These are phyloP conservation scores for Mucor irregularis DNA, from an alignment of 371 early-diverging fungal species.

Conservation along the genomic window DNA sequence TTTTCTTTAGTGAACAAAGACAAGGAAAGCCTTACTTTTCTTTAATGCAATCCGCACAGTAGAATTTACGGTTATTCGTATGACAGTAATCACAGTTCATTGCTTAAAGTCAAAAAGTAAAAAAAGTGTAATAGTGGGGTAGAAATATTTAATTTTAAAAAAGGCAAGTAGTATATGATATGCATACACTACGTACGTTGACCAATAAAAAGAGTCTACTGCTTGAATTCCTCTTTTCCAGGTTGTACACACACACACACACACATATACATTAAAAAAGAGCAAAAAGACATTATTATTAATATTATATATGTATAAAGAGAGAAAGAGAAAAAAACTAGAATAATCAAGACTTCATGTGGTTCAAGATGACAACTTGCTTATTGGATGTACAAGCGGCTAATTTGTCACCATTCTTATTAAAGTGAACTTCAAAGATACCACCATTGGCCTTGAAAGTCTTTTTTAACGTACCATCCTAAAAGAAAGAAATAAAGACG, in stretches of 20 bases:
- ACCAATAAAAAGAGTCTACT: too few species aligned
- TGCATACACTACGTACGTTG: too few species aligned
- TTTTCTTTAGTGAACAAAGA: too few species aligned
- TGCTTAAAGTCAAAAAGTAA: not conserved
- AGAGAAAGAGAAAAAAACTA: not conserved
- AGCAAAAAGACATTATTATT: slow-evolving; percentile 1
- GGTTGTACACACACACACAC: too few species aligned
- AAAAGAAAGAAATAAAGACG: not conserved
- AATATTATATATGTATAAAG: slow-evolving; percentile 1
- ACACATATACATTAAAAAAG: not conserved
- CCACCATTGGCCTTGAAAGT: slow-evolving; percentile 71
- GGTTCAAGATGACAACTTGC: slow-evolving; percentile 34
- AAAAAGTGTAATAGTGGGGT: too few species aligned
- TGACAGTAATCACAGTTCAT: slow-evolving; percentile 50
- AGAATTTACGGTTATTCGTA: slow-evolving; percentile 41
- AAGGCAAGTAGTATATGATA: too few species aligned
- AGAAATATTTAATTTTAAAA: too few species aligned
- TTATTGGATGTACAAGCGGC: slow-evolving; percentile 58
- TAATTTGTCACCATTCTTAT: slow-evolving; percentile 56
- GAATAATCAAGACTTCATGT: slow-evolving; percentile 6
- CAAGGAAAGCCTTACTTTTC: slow-evolving; percentile 34
- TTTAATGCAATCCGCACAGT: slow-evolving; percentile 38
- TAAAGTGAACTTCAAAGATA: slow-evolving; percentile 80
- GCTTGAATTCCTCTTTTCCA: too few species aligned
- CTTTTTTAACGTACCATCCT: slow-evolving; percentile 68